Evolutionary conservation across 495 filamentous ascomycete species (phyloP).

Genomic region (Neurospora tetraspora): DNA sequence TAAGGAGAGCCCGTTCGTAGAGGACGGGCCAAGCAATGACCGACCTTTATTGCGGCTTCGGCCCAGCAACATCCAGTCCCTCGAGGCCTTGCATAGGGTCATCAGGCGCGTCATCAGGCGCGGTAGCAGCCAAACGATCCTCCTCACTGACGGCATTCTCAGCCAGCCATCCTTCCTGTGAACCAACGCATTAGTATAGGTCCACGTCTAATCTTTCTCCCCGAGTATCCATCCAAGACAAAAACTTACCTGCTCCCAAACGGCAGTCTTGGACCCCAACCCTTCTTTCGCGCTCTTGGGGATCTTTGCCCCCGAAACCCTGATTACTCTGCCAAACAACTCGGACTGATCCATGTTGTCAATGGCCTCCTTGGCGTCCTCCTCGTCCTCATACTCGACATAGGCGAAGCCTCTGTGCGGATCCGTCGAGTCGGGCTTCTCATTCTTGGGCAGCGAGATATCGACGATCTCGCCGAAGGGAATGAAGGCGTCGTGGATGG

Average conservation of each 20-base stretch:
- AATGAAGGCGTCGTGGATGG: constrained; percentile 82
- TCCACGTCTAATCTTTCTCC: background rate
- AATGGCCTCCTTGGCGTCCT: constrained; percentile 89
- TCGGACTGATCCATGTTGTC: constrained; percentile 99
- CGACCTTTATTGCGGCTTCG: constrained; percentile 57
- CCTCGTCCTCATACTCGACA: constrained; percentile 80
- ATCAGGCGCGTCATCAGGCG: constrained; percentile 58
- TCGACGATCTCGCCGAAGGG: constrained; percentile 93
- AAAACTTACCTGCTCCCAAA: constrained; percentile 87
- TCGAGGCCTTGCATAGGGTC: constrained; percentile 97
- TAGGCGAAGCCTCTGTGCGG: constrained; percentile 91
- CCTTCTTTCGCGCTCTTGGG: constrained; percentile 83
- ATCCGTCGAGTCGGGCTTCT: constrained; percentile 56
- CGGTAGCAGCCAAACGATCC: constrained; percentile 54
- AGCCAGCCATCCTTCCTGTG: constrained; percentile 84
- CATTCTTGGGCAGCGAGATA: constrained; percentile 78
- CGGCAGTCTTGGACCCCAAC: constrained; percentile 83
- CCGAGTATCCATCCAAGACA: background rate
- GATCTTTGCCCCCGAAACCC: constrained; percentile 82
- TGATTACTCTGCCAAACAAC: constrained; percentile 87
- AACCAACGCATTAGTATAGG: constrained; percentile 19
- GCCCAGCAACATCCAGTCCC: constrained; percentile 86
- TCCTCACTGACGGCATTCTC: constrained; percentile 87
- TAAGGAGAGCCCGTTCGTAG: background rate
- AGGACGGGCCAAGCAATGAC: background rate